These are phyloP conservation scores for Neonectria punicea DNA, from an alignment of 2,329 filamentous ascomycete species.

Conservation along the genomic window DNA sequence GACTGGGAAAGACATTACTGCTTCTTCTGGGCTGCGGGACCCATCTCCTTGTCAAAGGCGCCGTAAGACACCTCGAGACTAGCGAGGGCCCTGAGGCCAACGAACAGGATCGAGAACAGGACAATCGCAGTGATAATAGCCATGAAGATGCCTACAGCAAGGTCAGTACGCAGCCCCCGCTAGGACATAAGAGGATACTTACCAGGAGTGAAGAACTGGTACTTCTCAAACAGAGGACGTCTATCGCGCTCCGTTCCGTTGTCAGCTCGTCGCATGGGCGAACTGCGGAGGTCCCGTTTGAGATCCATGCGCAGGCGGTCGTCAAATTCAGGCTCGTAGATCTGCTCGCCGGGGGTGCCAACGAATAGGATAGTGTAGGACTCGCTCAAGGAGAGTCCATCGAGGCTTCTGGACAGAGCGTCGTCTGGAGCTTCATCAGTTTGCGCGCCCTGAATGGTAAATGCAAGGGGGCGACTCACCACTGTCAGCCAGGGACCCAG, in stretches of 20 bases:
- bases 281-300: constrained; percentile 66
- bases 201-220: constrained; percentile 94
- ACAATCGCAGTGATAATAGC: constrained; percentile 76
- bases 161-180: constrained; percentile 4
- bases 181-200: constrained; percentile 25
- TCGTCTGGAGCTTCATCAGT: constrained; percentile 51
- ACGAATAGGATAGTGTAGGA: constrained; percentile 82
- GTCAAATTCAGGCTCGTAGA: constrained; percentile 74
- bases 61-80: constrained; percentile 92
- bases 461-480: constrained; percentile 50
- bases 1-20: constrained; percentile 44
- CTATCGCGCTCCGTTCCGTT: constrained; percentile 55
- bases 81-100: constrained; percentile 79
- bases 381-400: constrained; percentile 49
- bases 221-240: constrained; percentile 83
- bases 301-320: constrained; percentile 76
- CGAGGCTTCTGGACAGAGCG: constrained; percentile 62
- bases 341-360: constrained; percentile 66
- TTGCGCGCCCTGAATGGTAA: background rate
- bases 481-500: constrained; percentile 58
- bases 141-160: constrained; percentile 84
- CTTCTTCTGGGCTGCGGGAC: constrained; percentile 89
- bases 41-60: constrained; percentile 96
- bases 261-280: constrained; percentile 47
- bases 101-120: constrained; percentile 79